Evolutionary conservation across 1,139 yeast genomes (phyloP), one percentile per base, ranked within the genome.

Genomic region (Suhomyces guaymorum): DNA sequence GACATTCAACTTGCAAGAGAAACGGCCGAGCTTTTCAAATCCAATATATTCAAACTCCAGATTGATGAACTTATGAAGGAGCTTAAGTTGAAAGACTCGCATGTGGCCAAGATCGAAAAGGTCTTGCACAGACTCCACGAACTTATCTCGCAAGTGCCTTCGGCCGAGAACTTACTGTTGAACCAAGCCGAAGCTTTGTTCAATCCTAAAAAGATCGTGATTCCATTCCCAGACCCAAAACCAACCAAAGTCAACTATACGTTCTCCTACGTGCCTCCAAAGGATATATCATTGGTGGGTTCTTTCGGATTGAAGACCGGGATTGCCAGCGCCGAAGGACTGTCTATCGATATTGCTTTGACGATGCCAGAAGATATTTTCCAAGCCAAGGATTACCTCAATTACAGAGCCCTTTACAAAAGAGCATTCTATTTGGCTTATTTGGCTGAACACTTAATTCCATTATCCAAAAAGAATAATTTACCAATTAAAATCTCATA

Each of bases 1-100:
- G 96, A 92, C 40, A 80, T 90, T 30, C 96, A 90, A 53, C 73
- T 85, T 3, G 96, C 97, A 0, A 73, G 96, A 50, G 97, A 90
- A 57, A 86, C 97, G 0, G 94, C 96, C 0, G 97, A 89, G 55
- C 66, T 90, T 32, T 92, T 90, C 76, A 88, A 89, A 54, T 88
- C 96, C 10, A 90, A 90, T 59, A 88, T 92, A 39, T 90, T 92
- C 77, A 92, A 92, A 59, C 66, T 92, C 39, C 96, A 92, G 63
- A 89, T 90, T 37, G 98, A 90, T 59, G 97, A 90, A 55, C 69
- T 92, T 26, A 66, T 92, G 52, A 77, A 78, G 46, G 97, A 89
- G 57, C 75, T 90, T 28, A 78, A 78, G 47, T 61, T 89, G 28
- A 85, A 85, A 51, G 94, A 86, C 15, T 62, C 75, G 16, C 81